Evolutionary conservation across 208 protist genomes (phyloP).

Genomic region (Trypanosoma theileri): DNA sequence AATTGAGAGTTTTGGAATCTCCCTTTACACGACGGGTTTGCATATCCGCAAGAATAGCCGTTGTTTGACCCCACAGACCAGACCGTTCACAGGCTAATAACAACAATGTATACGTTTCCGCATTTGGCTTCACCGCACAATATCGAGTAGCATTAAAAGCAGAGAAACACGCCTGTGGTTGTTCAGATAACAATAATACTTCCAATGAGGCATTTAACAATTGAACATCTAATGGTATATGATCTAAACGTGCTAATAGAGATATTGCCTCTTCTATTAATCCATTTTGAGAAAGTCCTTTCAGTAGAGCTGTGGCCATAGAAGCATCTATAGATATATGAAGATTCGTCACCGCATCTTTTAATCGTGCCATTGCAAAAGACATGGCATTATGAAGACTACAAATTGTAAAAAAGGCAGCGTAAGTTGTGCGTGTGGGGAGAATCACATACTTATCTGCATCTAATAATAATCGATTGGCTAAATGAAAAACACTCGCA

Average conservation of each 20-base stretch:
- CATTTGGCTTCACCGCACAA: constrained; percentile 37
- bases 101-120: constrained; percentile 81
- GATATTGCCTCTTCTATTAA: constrained; percentile 80
- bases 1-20: constrained; percentile 71
- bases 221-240: constrained; percentile 67
- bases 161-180: constrained; percentile 74
- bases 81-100: constrained; percentile 80
- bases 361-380: constrained; percentile 65
- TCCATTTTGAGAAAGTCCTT: constrained; percentile 73
- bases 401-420: constrained; percentile 82
- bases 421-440: constrained; percentile 80
- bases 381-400: constrained; percentile 69
- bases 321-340: constrained; percentile 65
- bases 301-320: constrained; percentile 75
- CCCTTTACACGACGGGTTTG: constrained; percentile 68
- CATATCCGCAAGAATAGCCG: constrained; percentile 73
- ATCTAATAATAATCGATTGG: constrained; percentile 77
- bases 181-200: constrained; percentile 65
- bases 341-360: constrained; percentile 63
- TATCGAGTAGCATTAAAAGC: constrained; percentile 47
- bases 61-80: constrained; percentile 63
- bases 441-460: constrained; percentile 75
- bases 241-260: constrained; percentile 58
- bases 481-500: constrained; percentile 52
- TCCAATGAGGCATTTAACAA: constrained; percentile 84